These are phyloP conservation scores for Kwoniella newhampshirensis DNA, from an alignment of 768 basidiomycete genomes.

Conservation along the genomic window DNA sequence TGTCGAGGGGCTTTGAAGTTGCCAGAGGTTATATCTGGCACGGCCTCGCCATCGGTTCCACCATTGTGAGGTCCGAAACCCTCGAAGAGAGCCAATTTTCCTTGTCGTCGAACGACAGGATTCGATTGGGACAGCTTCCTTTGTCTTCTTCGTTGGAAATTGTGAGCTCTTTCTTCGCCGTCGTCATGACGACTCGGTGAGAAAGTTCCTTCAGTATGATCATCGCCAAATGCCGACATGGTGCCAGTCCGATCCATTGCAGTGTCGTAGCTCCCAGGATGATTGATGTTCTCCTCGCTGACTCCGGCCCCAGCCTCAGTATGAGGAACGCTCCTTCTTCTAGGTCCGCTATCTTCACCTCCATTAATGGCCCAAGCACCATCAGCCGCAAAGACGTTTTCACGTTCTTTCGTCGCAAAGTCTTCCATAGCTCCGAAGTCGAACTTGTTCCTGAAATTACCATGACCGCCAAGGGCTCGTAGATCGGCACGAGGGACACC, in stretches of 20 bases:
- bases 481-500: constrained; percentile 9
- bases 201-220: constrained; percentile 17
- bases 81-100: constrained; percentile 92
- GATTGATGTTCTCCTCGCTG: constrained; percentile 9
- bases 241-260: constrained; percentile 28
- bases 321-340: constrained; percentile 12
- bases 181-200: constrained; percentile 30
- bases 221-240: constrained; percentile 36
- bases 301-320: constrained; percentile 1
- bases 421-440: constrained; percentile 50
- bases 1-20: constrained; percentile 46
- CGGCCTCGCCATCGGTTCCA: constrained; percentile 25
- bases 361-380: constrained; percentile 3
- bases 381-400: constrained; percentile 5
- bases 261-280: constrained; percentile 29
- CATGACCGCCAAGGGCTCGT: constrained; percentile 34
- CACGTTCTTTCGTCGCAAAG: constrained; percentile 42
- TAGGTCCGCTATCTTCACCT: constrained; percentile 2
- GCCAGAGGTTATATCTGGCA: constrained; percentile 10
- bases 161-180: constrained; percentile 10
- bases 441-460: constrained; percentile 34
- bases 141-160: constrained; percentile 61
- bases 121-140: constrained; percentile 86
- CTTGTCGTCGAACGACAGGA: constrained; percentile 58
- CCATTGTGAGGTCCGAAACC: constrained; percentile 49